Conservation (phyloP, 306 rosid genomes). For the Sophora flavescens region DNA sequence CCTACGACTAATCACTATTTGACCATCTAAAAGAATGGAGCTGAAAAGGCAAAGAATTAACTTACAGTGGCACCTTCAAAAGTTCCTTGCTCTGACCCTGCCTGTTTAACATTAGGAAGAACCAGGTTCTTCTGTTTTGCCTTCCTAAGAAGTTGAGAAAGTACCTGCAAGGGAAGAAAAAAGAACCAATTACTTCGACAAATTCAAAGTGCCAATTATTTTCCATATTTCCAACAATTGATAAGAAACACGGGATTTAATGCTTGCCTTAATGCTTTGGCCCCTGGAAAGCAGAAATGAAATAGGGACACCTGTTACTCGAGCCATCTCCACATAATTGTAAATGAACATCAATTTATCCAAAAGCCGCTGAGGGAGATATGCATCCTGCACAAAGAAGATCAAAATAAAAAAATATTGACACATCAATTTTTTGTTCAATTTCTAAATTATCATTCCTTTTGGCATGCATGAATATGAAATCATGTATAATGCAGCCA, state of each 20-base stretch:
- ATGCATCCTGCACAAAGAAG: conserved; percentile 81
- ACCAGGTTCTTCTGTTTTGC: conserved; percentile 91
- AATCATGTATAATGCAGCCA: not conserved
- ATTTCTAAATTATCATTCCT: not conserved
- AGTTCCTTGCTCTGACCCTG: conserved; percentile 98
- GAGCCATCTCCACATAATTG: conserved; percentile 99
- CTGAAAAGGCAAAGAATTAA: conserved; percentile 37
- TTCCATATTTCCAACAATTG: conserved; percentile 3
- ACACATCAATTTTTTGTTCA: conserved; percentile 22
- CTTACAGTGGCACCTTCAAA: conserved; percentile 99
- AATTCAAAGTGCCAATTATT: conserved; percentile 33
- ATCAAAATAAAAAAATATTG: conserved; percentile 29
- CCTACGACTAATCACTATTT: not conserved
- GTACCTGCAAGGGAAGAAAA: conserved; percentile 66
- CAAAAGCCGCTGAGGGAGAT: conserved; percentile 96
- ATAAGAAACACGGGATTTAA: not conserved
- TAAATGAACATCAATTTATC: conserved; percentile 95
- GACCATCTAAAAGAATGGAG: conserved; percentile 4
- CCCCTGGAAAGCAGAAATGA: conserved; percentile 97
- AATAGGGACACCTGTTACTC: conserved; percentile 98
- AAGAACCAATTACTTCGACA: conserved; percentile 32
- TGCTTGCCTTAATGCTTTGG: conserved; percentile 87
- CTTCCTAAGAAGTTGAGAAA: conserved; percentile 99
- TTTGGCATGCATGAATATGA: not conserved
- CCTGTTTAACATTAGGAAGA: conserved; percentile 85